These are phyloP conservation scores for Oxalis stricta DNA, from an alignment of 441 rosid genomes.

Conservation along the genomic window DNA sequence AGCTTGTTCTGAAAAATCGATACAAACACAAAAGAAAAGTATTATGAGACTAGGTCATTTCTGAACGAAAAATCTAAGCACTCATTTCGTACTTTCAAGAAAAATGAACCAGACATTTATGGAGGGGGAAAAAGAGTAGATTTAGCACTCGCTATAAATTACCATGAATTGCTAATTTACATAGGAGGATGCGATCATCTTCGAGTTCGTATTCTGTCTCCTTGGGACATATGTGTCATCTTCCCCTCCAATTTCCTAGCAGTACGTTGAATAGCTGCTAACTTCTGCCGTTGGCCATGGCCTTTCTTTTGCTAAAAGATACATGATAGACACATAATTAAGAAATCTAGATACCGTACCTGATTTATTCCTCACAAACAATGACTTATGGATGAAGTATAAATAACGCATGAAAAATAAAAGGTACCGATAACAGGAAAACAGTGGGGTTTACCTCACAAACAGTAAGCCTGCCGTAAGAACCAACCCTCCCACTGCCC, in stretches of 20 bases:
- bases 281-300: constrained; percentile 46
- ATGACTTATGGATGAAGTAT: not conserved
- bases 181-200: constrained; percentile 10
- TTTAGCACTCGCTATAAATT: constrained; percentile 7
- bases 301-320: constrained; percentile 52
- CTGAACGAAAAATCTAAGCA: too few relatives aligned
- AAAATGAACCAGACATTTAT: not conserved
- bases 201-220: constrained; percentile 27
- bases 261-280: constrained; percentile 52
- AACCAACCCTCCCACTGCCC: constrained; percentile 73
- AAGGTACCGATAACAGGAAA: not conserved
- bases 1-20: too few relatives aligned
- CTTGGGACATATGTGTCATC: constrained; percentile 19
- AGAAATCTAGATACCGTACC: not conserved
- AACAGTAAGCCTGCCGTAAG: constrained; percentile 64
- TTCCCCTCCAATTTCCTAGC: constrained; percentile 52
- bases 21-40: too few relatives aligned
- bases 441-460: constrained; percentile 33
- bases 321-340: not conserved
- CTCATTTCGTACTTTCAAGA: not conserved
- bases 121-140: not conserved
- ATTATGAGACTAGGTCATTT: too few relatives aligned
- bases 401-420: not conserved
- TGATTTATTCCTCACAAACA: not conserved
- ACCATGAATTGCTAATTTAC: not conserved